A percentile compares a stretch with the other conserved stretches of the same genome.
These are phyloP conservation scores for Kockovaella imperatae DNA, from an alignment of 768 basidiomycete species.

Conservation along the genomic window DNA sequence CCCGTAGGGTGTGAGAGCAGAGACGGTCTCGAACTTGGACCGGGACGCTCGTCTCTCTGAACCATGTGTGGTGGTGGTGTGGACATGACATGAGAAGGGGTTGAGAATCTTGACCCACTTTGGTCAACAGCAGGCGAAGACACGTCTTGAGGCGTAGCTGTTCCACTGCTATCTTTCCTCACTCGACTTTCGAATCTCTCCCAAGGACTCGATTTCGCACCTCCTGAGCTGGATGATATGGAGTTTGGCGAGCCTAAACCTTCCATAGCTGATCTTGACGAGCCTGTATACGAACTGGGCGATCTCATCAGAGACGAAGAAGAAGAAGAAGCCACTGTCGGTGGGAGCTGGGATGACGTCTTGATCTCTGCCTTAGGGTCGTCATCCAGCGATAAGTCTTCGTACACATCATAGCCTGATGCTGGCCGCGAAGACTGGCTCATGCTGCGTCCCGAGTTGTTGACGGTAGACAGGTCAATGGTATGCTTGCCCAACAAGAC, in stretches of 20 bases:
- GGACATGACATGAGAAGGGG: too few relatives aligned
- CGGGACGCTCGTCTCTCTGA: not conserved
- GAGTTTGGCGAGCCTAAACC: not conserved
- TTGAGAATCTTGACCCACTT: not conserved
- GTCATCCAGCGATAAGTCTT: slow-evolving; percentile 14
- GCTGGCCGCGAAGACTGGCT: too few relatives aligned
- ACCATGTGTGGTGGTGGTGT: too few relatives aligned
- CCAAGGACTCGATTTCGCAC: not conserved
- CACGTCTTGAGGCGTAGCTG: too few relatives aligned
- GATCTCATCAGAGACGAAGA: not conserved
- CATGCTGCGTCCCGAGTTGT: too few relatives aligned
- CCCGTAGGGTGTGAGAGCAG: not conserved
- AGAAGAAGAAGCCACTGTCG: not conserved
- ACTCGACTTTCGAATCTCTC: not conserved
- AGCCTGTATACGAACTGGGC: not conserved
- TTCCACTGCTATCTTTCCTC: not conserved
- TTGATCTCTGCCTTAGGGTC: not conserved
- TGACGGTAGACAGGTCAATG: too few relatives aligned
- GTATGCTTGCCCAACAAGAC: too few relatives aligned
- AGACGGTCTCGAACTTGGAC: not conserved
- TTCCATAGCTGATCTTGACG: not conserved
- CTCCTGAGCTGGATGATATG: not conserved
- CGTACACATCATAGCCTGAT: slow-evolving; percentile 9
- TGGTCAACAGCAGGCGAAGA: too few relatives aligned
- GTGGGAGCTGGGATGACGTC: not conserved